Conservation (phyloP, 352 stramenopile genomes). For the Pythium utonaiense region DNA sequence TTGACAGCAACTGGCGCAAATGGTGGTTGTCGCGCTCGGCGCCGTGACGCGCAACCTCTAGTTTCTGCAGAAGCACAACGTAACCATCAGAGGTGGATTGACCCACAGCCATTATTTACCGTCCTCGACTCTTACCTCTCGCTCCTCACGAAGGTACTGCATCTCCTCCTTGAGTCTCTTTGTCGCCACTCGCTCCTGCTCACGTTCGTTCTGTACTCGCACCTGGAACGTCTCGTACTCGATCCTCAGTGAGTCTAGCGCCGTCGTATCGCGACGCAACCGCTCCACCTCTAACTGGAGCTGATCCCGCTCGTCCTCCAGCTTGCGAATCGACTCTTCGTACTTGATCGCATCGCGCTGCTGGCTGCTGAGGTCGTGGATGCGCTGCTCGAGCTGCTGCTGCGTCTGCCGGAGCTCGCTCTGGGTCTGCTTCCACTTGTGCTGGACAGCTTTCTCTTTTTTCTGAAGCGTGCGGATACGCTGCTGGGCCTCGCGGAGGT, state of each 20-base stretch:
- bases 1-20: conserved; percentile 48
- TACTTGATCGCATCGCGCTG: conserved; percentile 29
- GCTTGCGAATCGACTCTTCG: conserved; percentile 17
- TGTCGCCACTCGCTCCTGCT: conserved; percentile 18
- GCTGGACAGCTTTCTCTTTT: conserved; percentile 36
- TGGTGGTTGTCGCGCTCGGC: conserved; percentile 50
- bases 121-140: conserved; percentile 1
- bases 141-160: conserved; percentile 31
- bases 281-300: conserved; percentile 34
- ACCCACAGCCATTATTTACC: background rate
- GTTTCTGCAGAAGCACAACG: conserved; percentile 29
- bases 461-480: conserved; percentile 39
- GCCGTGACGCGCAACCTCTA: conserved; percentile 45
- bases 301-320: conserved; percentile 35
- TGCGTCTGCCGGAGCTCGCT: conserved; percentile 37
- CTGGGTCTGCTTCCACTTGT: conserved; percentile 41
- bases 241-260: conserved; percentile 34
- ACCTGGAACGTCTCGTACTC: conserved; percentile 40
- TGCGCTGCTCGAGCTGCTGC: conserved; percentile 38
- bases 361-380: conserved; percentile 43
- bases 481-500: conserved; percentile 49
- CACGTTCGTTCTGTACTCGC: conserved; percentile 26
- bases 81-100: background rate
- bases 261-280: conserved; percentile 24
- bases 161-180: conserved; percentile 24